phyloP scores from a whole-genome alignment of 1,284 basidiomycete species.

The Farysia itapuensis region DNA sequence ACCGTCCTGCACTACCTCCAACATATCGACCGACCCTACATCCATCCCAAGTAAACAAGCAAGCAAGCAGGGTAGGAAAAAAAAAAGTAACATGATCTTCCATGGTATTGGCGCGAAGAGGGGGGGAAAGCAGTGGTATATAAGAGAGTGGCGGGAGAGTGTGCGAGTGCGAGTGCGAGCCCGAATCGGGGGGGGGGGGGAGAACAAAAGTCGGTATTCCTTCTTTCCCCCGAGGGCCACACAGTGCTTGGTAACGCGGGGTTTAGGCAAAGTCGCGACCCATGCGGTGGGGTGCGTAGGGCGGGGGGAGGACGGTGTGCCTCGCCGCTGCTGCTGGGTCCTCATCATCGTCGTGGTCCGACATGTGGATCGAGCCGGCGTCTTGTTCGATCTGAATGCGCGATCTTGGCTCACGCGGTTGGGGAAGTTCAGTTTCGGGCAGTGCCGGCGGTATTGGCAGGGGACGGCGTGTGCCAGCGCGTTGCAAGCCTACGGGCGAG shows the following conservation, averaged over 20 bases:
- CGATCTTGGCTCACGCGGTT: not conserved
- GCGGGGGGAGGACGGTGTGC: conserved; percentile 24
- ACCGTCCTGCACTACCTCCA: conserved; percentile 22
- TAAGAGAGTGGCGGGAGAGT: too few species aligned
- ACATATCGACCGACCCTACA: conserved; percentile 29
- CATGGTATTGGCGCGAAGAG: too few species aligned
- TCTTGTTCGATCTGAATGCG: conserved; percentile 22
- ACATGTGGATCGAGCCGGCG: conserved; percentile 16
- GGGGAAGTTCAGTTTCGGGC: too few species aligned
- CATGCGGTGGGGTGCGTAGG: conserved; percentile 13
- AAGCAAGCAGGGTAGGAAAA: too few species aligned
- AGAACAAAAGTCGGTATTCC: too few species aligned
- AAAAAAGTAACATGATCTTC: too few species aligned
- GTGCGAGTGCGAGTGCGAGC: too few species aligned
- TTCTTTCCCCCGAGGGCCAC: too few species aligned
- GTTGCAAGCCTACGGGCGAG: not conserved
- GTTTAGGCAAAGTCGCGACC: conserved; percentile 20
- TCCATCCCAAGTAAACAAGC: too few species aligned
- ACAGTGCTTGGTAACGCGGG: too few species aligned
- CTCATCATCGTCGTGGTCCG: conserved; percentile 13
- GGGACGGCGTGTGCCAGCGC: not conserved
- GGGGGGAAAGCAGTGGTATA: too few species aligned
- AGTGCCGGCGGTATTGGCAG: not conserved
- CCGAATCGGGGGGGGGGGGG: too few species aligned
- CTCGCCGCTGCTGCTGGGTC: conserved; percentile 7